A percentile compares a stretch with the other conserved stretches of the same genome.
Conservation (phyloP, 2,329 filamentous ascomycete species). For the Penicillium sp. region DNA sequence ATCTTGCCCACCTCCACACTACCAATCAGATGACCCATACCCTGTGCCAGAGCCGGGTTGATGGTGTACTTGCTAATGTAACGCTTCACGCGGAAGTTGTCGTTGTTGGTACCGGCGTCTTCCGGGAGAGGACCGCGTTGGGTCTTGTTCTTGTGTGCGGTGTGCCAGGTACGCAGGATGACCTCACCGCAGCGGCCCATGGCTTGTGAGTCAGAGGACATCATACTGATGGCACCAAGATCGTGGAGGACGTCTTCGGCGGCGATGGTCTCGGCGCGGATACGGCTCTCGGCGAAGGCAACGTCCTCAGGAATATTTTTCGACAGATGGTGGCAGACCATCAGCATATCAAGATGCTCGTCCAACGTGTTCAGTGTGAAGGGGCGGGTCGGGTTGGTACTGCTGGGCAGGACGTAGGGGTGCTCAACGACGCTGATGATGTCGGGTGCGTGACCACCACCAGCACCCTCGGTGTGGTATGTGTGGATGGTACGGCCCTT, state of each 20-base stretch:
- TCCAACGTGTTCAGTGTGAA: constrained; percentile 91
- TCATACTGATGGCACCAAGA: constrained; percentile 94
- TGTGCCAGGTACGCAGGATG: constrained; percentile 91
- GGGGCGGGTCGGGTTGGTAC: constrained; percentile 88
- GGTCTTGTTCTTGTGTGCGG: constrained; percentile 92
- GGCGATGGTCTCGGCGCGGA: constrained; percentile 93
- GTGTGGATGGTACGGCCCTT: constrained; percentile 88
- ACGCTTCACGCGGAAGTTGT: constrained; percentile 89
- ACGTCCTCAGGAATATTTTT: constrained; percentile 95
- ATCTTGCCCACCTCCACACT: constrained; percentile 86
- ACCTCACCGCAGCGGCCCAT: constrained; percentile 98
- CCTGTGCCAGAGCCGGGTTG: constrained; percentile 88
- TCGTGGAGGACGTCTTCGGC: constrained; percentile 96
- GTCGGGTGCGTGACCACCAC: constrained; percentile 91
- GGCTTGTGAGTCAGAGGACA: constrained; percentile 91
- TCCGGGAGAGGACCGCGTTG: constrained; percentile 76
- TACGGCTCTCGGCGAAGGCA: constrained; percentile 90
- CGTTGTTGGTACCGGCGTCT: constrained; percentile 75
- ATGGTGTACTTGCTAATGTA: constrained; percentile 97
- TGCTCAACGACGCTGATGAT: constrained; percentile 94
- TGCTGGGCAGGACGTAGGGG: constrained; percentile 82
- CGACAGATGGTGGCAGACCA: constrained; percentile 94
- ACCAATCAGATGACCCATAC: constrained; percentile 83
- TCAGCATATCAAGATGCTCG: constrained; percentile 96
- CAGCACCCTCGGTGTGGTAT: constrained; percentile 94